Evolutionary conservation across 202 grass and related monocot species (phyloP).

Genomic region (Schoenoplectus tabernaemontani): DNA sequence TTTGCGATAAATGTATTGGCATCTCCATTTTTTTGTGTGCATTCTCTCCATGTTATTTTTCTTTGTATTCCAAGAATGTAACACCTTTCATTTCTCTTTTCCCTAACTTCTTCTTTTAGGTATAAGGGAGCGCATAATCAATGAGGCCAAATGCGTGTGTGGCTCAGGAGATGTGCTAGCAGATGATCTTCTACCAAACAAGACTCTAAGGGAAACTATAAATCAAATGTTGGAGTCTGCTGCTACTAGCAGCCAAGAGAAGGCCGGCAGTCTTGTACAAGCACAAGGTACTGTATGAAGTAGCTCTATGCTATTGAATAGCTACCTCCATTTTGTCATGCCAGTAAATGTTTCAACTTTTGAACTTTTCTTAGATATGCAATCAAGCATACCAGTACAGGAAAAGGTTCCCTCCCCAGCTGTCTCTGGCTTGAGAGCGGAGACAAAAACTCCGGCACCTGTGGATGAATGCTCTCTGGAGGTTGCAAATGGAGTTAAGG

Average conservation of each 20-base stretch:
- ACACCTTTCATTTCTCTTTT: neutral
- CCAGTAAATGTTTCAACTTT: neutral
- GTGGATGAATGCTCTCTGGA: slow-evolving; percentile 53
- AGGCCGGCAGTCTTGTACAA: slow-evolving; percentile 65
- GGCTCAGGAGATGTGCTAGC: slow-evolving; percentile 87
- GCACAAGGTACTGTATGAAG: slow-evolving; percentile 49
- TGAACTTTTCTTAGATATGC: slow-evolving; percentile 48
- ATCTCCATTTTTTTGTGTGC: neutral
- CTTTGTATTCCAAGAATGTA: slow-evolving; percentile 5
- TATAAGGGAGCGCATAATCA: slow-evolving; percentile 90
- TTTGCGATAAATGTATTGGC: slow-evolving; percentile 92
- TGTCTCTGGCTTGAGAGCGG: slow-evolving; percentile 79
- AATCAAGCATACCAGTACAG: slow-evolving; percentile 53
- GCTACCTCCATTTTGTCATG: slow-evolving; percentile 23
- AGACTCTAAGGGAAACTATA: slow-evolving; percentile 87
- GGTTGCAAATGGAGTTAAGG: slow-evolving; percentile 36
- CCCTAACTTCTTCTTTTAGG: slow-evolving; percentile 45
- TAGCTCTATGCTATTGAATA: slow-evolving; percentile 9
- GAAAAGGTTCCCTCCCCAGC: slow-evolving; percentile 64
- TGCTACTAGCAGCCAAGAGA: slow-evolving; percentile 84
- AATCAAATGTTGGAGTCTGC: slow-evolving; percentile 78
- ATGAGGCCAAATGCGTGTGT: slow-evolving; percentile 69
- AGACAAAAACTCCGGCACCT: slow-evolving; percentile 40
- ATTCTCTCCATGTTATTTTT: neutral
- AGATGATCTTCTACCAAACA: slow-evolving; percentile 92